A percentile compares a stretch with the other conserved stretches of the same genome.
Conservation (phyloP, 2,329 filamentous ascomycete genomes). For the Epichloe bromicola region DNA sequence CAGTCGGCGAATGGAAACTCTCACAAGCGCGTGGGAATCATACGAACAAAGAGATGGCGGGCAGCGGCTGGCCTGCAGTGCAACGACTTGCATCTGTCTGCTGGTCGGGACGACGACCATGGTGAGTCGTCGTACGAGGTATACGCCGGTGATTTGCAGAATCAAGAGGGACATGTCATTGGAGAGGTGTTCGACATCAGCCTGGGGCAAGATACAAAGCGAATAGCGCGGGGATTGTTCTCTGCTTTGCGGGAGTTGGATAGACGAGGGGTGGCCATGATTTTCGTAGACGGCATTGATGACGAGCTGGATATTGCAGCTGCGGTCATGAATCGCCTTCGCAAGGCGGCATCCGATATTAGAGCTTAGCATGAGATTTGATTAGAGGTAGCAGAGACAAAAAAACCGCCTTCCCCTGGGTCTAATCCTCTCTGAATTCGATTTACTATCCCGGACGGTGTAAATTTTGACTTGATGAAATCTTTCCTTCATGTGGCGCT, state of each 20-base stretch:
- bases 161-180: conserved; percentile 17
- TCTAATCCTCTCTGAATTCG: not conserved
- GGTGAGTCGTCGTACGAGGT: conserved; percentile 25
- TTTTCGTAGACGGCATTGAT: conserved; percentile 81
- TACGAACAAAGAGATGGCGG: conserved; percentile 43
- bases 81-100: conserved; percentile 13
- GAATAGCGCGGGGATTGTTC: conserved; percentile 79
- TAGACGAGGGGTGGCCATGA: conserved; percentile 61
- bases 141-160: conserved; percentile 25
- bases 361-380: conserved; percentile 26
- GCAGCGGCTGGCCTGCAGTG: conserved; percentile 27
- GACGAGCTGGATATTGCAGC: conserved; percentile 72
- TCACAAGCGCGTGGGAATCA: conserved; percentile 32
- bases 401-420: not conserved
- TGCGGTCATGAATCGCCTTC: conserved; percentile 72
- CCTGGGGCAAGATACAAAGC: conserved; percentile 55
- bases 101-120: conserved; percentile 7
- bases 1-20: conserved; percentile 11
- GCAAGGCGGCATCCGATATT: conserved; percentile 59
- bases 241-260: conserved; percentile 79
- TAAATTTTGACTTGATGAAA: not conserved
- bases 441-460: not conserved
- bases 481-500: conserved; percentile 15
- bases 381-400: not conserved
- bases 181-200: conserved; percentile 52